Conservation (phyloP, 257 asterid species). For the Gentiana dahurica region DNA sequence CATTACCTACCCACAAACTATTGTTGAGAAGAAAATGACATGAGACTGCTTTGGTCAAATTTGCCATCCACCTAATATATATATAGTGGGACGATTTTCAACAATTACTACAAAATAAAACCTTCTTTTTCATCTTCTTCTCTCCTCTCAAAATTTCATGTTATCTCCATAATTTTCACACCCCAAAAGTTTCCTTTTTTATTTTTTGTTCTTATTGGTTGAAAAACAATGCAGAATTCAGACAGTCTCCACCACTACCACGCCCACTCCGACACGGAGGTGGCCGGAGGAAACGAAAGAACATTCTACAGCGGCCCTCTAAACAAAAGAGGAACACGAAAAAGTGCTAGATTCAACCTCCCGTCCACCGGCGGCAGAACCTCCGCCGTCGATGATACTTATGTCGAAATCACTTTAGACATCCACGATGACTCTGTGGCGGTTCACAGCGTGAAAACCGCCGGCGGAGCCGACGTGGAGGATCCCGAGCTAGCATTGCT, state of each 20-base stretch:
- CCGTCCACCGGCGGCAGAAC: slow-evolving; percentile 12
- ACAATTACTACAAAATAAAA: too few species aligned
- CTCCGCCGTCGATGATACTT: slow-evolving; percentile 29
- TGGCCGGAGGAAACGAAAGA: slow-evolving; percentile 23
- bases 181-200: too few species aligned
- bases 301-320: slow-evolving; percentile 47
- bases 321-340: slow-evolving; percentile 43
- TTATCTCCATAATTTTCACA: too few species aligned
- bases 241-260: slow-evolving; percentile 27
- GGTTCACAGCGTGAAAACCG: slow-evolving; percentile 76
- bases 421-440: slow-evolving; percentile 87
- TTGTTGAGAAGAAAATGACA: too few species aligned
- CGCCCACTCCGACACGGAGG: slow-evolving; percentile 56
- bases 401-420: slow-evolving; percentile 88
- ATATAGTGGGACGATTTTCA: too few species aligned
- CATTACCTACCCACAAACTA: too few species aligned
- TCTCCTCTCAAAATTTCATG: too few species aligned
- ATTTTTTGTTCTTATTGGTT: too few species aligned
- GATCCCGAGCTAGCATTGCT: slow-evolving; percentile 78
- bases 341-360: slow-evolving; percentile 63
- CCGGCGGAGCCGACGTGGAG: slow-evolving; percentile 77
- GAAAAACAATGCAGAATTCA: slow-evolving; percentile 15
- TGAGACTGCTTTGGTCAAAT: too few species aligned
- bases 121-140: too few species aligned
- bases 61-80: too few species aligned